These are phyloP conservation scores for Suillus fuscotomentosus DNA, from an alignment of 768 basidiomycete genomes.

Conservation along the genomic window DNA sequence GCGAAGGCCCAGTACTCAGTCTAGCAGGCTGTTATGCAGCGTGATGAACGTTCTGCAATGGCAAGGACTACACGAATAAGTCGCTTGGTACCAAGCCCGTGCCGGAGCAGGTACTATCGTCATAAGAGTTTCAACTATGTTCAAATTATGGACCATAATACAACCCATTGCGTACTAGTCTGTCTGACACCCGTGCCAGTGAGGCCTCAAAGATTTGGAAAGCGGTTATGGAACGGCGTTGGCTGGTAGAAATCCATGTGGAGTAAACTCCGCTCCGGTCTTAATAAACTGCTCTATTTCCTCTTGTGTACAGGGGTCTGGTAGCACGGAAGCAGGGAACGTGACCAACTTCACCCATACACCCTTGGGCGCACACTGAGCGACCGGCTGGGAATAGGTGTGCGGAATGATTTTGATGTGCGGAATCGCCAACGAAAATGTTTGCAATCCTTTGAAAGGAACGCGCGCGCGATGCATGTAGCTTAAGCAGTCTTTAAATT, in stretches of 20 bases:
- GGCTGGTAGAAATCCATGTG: too few species aligned
- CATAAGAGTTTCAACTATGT: too few species aligned
- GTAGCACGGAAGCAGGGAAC: neutral
- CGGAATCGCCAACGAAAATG: neutral
- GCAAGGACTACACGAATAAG: too few species aligned
- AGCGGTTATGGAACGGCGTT: too few species aligned
- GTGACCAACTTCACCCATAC: neutral
- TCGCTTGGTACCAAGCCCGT: too few species aligned
- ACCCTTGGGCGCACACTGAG: neutral
- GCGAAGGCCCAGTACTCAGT: neutral
- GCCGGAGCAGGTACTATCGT: too few species aligned
- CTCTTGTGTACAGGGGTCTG: too few species aligned
- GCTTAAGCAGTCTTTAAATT: neutral
- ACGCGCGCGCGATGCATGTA: constrained; percentile 13
- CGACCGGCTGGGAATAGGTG: too few species aligned
- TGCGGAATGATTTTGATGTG: neutral
- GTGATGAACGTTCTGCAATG: too few species aligned
- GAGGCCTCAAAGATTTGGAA: neutral
- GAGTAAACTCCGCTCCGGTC: neutral
- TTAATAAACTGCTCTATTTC: neutral
- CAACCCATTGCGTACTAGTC: too few species aligned
- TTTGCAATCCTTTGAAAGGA: constrained; percentile 25
- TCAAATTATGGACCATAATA: too few species aligned
- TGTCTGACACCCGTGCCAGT: too few species aligned
- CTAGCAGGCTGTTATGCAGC: neutral